Evolutionary conservation across 495 filamentous ascomycete genomes (phyloP).

Genomic region (Corynascus novoguineensis): DNA sequence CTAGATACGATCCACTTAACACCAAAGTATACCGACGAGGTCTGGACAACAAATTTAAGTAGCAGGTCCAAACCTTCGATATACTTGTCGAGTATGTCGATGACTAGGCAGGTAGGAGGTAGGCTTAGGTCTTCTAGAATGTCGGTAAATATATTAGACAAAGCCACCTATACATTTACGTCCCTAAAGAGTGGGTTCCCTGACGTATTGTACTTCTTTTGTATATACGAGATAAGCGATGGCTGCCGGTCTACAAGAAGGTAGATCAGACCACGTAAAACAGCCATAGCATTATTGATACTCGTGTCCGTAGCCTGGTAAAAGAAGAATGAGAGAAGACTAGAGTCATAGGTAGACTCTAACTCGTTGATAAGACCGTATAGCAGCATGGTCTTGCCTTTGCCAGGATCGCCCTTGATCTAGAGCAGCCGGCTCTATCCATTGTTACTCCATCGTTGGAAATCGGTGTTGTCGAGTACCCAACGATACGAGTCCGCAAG

Average conservation of each 20-base stretch:
- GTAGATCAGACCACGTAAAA: background rate
- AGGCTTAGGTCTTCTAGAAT: background rate
- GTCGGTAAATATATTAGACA: background rate
- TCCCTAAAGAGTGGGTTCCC: background rate
- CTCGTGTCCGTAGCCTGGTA: background rate
- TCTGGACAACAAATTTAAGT: background rate
- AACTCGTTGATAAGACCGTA: too few relatives aligned
- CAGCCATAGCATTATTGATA: background rate
- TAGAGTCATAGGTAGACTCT: background rate
- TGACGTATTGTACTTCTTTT: background rate
- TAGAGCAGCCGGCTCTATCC: background rate
- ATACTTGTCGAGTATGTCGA: background rate
- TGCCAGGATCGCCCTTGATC: background rate
- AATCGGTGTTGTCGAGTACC: background rate
- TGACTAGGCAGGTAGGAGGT: background rate
- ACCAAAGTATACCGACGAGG: background rate
- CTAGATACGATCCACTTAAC: background rate
- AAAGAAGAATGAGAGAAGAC: background rate
- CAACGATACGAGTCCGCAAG: background rate
- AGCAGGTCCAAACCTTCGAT: background rate
- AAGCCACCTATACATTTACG: background rate
- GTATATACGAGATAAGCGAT: background rate
- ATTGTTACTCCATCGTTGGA: background rate
- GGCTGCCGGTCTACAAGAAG: background rate
- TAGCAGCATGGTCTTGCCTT: background rate